Base-by-base conservation (phyloP, 1,139 yeast genomes). In the Blastobotrys proliferans region DNA sequence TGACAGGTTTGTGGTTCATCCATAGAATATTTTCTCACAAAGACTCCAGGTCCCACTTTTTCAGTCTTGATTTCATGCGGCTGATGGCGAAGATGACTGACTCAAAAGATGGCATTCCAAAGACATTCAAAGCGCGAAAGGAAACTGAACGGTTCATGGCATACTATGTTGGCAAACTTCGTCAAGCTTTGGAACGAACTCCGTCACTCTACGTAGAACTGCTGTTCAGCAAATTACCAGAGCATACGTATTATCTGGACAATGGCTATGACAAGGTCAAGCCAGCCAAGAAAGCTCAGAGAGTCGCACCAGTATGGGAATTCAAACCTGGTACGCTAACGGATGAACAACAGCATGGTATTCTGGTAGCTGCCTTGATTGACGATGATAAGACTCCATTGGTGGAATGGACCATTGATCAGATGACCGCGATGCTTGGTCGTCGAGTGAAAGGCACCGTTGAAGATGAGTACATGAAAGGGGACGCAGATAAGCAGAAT, bases 61-160 rank as follows among this genome's bases (percentile, higher is more conserved):
- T 73, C 56, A 70, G 96, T 37, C 62, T 92, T 29, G 97, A 92
- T 59, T 79, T 92, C 55, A 76, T 92, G 63, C 60, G 70, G n/a
- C 58, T 74, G 1, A 56, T 82, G 1, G 72, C 74, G 46, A 68
- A 70, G 31, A 67, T 80, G 61, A 53, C 73, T 1, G 58, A 70
- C 14, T 63, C 65, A 11, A 45, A 46, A 8, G 50, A 45, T 4
- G 60, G 62, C 1, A 43, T 64, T 25, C 70, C 76, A 0, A 49
- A 60, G 37, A 51, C 64, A 1, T 62, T 73, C 3, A 58, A 64
- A 21, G 68, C 77, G 3, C 68, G 86, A 45, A 67, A 63, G 18
- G 87, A 81, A 48, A 75, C 84, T 6, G 82, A 79, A 35, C 77
- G 79, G 38, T 82, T 92, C 55, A 67, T 84, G 32, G 71, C 72